Conservation (phyloP, 768 basidiomycete genomes). For the Leucogyrophana mollusca region DNA sequence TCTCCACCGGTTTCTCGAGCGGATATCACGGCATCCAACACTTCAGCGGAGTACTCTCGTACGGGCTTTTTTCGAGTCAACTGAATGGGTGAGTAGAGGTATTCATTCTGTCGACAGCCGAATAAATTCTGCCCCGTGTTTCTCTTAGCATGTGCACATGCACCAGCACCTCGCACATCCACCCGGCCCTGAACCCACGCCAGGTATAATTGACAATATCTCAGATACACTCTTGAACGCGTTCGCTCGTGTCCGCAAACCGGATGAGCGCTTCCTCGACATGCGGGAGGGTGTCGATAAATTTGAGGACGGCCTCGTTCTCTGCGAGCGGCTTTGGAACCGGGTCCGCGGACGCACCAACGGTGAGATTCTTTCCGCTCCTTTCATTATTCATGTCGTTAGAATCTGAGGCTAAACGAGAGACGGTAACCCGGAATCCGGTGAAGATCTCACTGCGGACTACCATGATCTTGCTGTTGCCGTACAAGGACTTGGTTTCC, state of each 20-base stretch:
- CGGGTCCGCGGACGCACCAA: conserved; percentile 79
- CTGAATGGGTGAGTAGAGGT: conserved; percentile 84
- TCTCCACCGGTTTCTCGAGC: conserved; percentile 88
- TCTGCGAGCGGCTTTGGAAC: conserved; percentile 79
- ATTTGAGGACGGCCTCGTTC: conserved; percentile 89
- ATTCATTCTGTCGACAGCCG: not conserved
- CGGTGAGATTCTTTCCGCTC: conserved; percentile 57
- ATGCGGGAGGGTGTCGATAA: conserved; percentile 94
- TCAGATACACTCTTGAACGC: conserved; percentile 97
- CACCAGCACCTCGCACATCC: conserved; percentile 95
- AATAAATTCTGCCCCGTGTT: conserved; percentile 5
- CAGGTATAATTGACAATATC: conserved; percentile 88
- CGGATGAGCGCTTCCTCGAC: conserved; percentile 90
- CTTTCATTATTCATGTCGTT: conserved; percentile 29
- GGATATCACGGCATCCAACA: conserved; percentile 91
- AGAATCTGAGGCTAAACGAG: conserved; percentile 80
- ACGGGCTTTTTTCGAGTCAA: conserved; percentile 93
- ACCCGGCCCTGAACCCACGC: conserved; percentile 75
- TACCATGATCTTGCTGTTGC: conserved; percentile 97
- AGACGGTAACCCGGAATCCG: conserved; percentile 74
- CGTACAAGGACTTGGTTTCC: conserved; percentile 94
- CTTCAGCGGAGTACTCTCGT: conserved; percentile 88
- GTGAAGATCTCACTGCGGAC: conserved; percentile 93
- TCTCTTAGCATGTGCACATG: conserved; percentile 86
- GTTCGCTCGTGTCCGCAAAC: conserved; percentile 93